These are phyloP conservation scores for Aspergillus sp. DNA, from an alignment of 2,329 filamentous ascomycete genomes.

Conservation along the genomic window DNA sequence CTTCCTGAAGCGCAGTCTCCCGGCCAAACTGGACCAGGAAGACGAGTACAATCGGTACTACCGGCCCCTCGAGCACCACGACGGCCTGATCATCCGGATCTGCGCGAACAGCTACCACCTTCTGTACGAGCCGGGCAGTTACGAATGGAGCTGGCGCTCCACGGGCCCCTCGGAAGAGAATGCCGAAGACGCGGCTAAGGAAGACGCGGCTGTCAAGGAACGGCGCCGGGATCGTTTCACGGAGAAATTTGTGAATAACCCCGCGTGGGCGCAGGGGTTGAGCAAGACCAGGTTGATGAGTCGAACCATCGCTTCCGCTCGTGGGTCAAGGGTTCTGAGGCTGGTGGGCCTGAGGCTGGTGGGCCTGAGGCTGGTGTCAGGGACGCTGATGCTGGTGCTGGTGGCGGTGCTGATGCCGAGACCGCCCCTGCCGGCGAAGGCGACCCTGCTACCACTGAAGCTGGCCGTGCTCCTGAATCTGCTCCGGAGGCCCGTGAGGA, in stretches of 20 bases:
- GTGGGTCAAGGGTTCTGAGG: slow-evolving; percentile 34
- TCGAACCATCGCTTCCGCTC: slow-evolving; percentile 41
- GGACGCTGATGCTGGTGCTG: slow-evolving; percentile 13
- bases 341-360: slow-evolving; percentile 8
- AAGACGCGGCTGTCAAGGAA: slow-evolving; percentile 28
- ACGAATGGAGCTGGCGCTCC: slow-evolving; percentile 60
- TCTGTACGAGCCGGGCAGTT: slow-evolving; percentile 62
- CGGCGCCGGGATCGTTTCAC: slow-evolving; percentile 42
- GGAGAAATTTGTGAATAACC: slow-evolving; percentile 47
- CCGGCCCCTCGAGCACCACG: slow-evolving; percentile 51
- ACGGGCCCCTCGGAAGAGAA: slow-evolving; percentile 20
- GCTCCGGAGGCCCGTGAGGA: neutral
- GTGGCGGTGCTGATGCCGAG: slow-evolving; percentile 7
- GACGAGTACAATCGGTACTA: slow-evolving; percentile 52
- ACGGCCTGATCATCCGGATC: slow-evolving; percentile 63
- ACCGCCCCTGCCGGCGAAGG: slow-evolving; percentile 8
- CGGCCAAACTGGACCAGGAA: slow-evolving; percentile 52
- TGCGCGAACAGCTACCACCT: slow-evolving; percentile 73
- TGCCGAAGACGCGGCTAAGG: slow-evolving; percentile 28
- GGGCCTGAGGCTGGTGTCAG: neutral
- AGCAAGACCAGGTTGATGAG: slow-evolving; percentile 43
- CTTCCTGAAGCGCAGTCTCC: slow-evolving; percentile 64
- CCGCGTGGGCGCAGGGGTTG: slow-evolving; percentile 43
- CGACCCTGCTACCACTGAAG: slow-evolving; percentile 1
- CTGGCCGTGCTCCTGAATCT: too few species aligned